phyloP scores from a whole-genome alignment of 306 rosid species.

The Betula pendula region DNA sequence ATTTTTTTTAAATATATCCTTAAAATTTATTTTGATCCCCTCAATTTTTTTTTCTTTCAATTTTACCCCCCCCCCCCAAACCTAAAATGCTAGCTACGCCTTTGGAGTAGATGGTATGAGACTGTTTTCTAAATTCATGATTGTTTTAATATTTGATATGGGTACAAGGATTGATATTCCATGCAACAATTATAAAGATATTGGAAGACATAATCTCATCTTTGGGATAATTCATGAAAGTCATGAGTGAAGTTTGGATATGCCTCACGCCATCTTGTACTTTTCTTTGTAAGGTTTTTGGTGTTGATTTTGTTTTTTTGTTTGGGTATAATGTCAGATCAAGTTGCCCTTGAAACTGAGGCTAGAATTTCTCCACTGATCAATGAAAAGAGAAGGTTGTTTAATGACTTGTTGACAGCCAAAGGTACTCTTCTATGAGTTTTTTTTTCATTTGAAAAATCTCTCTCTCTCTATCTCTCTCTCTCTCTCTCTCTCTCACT shows the following conservation, averaged over 20 bases:
- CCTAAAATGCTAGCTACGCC: too few species aligned
- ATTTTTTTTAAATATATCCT: too few species aligned
- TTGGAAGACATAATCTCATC: conserved; percentile 7
- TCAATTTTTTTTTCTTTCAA: too few species aligned
- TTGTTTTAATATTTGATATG: conserved; percentile 1
- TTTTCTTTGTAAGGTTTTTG: conserved; percentile 17
- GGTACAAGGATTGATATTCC: conserved; percentile 16
- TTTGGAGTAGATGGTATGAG: conserved; percentile 4
- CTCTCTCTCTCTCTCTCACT: conserved; percentile 1
- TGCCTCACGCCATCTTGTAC: conserved; percentile 1
- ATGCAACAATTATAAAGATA: conserved; percentile 14
- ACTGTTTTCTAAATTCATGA: conserved; percentile 19
- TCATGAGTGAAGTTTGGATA: conserved; percentile 5
- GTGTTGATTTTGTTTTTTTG: conserved; percentile 30
- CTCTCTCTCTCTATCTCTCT: conserved; percentile 18
- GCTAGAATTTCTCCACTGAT: conserved; percentile 87
- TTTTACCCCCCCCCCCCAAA: too few species aligned
- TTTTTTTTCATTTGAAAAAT: conserved; percentile 13
- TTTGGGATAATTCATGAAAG: conserved; percentile 19
- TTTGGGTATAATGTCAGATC: conserved; percentile 56
- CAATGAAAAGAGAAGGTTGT: conserved; percentile 82
- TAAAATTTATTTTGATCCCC: too few species aligned
- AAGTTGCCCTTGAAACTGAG: conserved; percentile 75
- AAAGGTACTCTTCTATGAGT: conserved; percentile 62
- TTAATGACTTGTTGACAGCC: conserved; percentile 93